A percentile compares a stretch with the other conserved stretches of the same genome.
Conservation (phyloP, 768 basidiomycete genomes). For the Suillus luteus region DNA sequence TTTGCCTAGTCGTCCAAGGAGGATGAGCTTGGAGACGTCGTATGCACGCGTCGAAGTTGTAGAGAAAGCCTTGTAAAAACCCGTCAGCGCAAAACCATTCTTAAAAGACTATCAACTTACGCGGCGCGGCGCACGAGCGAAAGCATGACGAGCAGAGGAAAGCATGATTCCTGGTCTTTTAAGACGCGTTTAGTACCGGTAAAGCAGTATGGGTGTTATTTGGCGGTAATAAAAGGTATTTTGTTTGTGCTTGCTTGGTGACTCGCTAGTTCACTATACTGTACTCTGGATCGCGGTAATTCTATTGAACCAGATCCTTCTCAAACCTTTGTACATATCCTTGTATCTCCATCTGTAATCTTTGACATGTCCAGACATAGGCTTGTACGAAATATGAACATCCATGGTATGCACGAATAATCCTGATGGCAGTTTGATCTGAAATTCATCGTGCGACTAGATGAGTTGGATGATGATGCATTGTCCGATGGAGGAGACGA, state of each 20-base stretch:
- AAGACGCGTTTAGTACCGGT: background rate
- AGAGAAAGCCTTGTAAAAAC: constrained; percentile 57
- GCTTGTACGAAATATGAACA: constrained; percentile 81
- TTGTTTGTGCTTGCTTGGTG: constrained; percentile 22
- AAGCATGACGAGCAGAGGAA: constrained; percentile 45
- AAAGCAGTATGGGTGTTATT: constrained; percentile 2
- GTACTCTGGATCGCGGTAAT: background rate
- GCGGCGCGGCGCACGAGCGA: constrained; percentile 45
- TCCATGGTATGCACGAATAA: constrained; percentile 51
- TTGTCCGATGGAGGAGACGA: constrained; percentile 79
- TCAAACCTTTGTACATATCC: constrained; percentile 13
- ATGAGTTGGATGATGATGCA: constrained; percentile 83
- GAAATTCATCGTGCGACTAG: constrained; percentile 40
- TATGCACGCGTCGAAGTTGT: constrained; percentile 52
- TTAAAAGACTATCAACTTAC: constrained; percentile 38
- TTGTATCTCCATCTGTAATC: constrained; percentile 13
- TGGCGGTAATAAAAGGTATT: background rate
- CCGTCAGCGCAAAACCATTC: background rate
- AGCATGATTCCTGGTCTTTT: constrained; percentile 46
- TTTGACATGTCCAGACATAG: constrained; percentile 87
- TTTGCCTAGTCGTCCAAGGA: constrained; percentile 71
- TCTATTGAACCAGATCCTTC: constrained; percentile 2
- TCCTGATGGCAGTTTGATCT: background rate
- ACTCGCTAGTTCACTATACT: background rate
- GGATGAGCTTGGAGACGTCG: constrained; percentile 74